Conservation (phyloP, 83 land plant genomes). For the Diphasiastrum complanatum region DNA sequence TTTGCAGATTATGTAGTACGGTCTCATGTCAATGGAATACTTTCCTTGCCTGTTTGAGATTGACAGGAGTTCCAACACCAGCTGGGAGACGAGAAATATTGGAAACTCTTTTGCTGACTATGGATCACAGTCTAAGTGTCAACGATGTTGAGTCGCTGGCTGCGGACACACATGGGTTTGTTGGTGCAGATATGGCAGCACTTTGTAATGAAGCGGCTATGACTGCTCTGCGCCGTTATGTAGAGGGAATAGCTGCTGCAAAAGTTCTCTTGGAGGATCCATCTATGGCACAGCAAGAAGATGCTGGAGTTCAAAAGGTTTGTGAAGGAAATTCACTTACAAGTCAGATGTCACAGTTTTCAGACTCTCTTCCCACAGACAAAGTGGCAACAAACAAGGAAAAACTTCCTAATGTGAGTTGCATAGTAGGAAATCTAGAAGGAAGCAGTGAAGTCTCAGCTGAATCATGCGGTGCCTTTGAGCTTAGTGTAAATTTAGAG, state of each 20-base stretch:
- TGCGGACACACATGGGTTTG: slow-evolving; percentile 80
- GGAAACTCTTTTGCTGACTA: slow-evolving; percentile 35
- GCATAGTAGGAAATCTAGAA: neutral
- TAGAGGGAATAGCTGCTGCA: too few species aligned
- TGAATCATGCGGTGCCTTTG: neutral
- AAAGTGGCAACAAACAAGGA: too few species aligned
- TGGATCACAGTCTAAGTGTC: slow-evolving; percentile 54
- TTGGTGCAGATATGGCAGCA: slow-evolving; percentile 86
- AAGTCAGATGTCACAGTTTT: too few species aligned
- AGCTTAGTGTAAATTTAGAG: slow-evolving; percentile 40
- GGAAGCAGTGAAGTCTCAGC: neutral
- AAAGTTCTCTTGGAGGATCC: too few species aligned
- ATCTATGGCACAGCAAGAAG: too few species aligned
- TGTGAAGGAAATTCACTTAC: too few species aligned
- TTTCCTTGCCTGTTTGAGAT: neutral
- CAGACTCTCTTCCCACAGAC: too few species aligned
- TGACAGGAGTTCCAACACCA: slow-evolving; percentile 83
- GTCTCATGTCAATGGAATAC: neutral
- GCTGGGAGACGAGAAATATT: slow-evolving; percentile 68
- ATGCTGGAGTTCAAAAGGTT: too few species aligned
- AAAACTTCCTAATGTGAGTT: too few species aligned
- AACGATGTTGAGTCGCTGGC: slow-evolving; percentile 55
- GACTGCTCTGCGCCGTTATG: slow-evolving; percentile 56
- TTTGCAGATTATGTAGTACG: too few species aligned
- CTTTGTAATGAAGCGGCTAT: slow-evolving; percentile 95